A percentile compares a stretch with the other conserved stretches of the same genome.
Conservation (phyloP, 1,284 basidiomycete genomes). For the Cryptococcus amylolentus region DNA sequence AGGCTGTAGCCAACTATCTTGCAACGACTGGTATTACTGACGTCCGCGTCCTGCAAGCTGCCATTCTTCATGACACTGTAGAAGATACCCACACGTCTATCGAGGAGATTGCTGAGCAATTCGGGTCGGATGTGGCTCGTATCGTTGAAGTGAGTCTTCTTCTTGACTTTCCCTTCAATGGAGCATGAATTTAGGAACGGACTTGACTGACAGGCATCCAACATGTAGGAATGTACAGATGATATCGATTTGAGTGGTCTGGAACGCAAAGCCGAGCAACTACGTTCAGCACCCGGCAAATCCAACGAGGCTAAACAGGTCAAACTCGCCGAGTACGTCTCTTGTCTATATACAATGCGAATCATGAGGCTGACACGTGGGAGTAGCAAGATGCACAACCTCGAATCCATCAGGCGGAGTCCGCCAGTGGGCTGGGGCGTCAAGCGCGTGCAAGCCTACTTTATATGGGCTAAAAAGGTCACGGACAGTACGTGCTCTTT, state of each 20-base stretch:
- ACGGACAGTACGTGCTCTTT: slow-evolving; percentile 39
- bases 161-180: not conserved
- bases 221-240: slow-evolving; percentile 45
- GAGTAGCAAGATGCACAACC: slow-evolving; percentile 50
- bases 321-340: slow-evolving; percentile 48
- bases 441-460: slow-evolving; percentile 46
- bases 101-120: slow-evolving; percentile 38
- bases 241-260: slow-evolving; percentile 30
- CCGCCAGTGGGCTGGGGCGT: slow-evolving; percentile 47
- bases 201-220: not conserved
- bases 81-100: slow-evolving; percentile 50
- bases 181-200: too few species aligned
- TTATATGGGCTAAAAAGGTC: slow-evolving; percentile 51
- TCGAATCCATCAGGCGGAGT: slow-evolving; percentile 45
- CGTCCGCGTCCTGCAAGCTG: slow-evolving; percentile 45
- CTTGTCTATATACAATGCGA: not conserved
- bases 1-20: slow-evolving; percentile 47
- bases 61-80: slow-evolving; percentile 50
- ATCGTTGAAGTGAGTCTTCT: slow-evolving; percentile 42
- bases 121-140: slow-evolving; percentile 44
- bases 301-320: slow-evolving; percentile 49
- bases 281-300: slow-evolving; percentile 43
- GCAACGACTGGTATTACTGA: slow-evolving; percentile 44
- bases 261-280: slow-evolving; percentile 47
- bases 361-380: not conserved